Evolutionary conservation across 2,329 filamentous ascomycete species (phyloP).

Genomic region (Seiridium unicorne): DNA sequence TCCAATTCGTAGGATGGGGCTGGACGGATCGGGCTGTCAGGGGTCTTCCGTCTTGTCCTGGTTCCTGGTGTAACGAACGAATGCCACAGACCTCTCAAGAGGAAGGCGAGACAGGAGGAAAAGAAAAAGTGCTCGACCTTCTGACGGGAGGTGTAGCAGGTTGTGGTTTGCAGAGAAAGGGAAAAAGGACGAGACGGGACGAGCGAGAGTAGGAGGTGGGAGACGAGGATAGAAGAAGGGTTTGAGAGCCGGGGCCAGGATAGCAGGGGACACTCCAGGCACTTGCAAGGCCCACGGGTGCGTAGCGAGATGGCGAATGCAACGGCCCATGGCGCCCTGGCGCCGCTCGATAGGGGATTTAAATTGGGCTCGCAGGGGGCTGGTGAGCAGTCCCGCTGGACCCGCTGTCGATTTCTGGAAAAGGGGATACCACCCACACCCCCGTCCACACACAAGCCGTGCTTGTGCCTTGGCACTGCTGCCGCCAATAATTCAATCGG

Average conservation of each 20-base stretch:
- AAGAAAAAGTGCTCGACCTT: not conserved
- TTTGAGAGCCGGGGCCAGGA: not conserved
- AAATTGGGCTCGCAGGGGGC: conserved; percentile 7
- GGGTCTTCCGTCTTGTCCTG: conserved; percentile 2
- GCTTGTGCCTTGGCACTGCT: conserved; percentile 5
- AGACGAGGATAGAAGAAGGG: conserved; percentile 7
- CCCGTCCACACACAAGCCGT: not conserved
- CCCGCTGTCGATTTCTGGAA: conserved; percentile 7
- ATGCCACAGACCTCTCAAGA: conserved; percentile 3
- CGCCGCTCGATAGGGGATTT: conserved; percentile 7
- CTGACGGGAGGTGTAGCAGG: conserved; percentile 7
- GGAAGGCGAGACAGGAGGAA: conserved; percentile 5
- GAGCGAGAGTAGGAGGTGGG: conserved; percentile 7
- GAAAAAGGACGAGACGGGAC: not conserved
- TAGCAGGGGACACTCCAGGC: not conserved
- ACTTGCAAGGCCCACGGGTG: not conserved
- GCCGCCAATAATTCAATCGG: conserved; percentile 4
- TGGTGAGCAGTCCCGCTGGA: not conserved
- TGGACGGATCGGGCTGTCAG: not conserved
- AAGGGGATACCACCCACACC: conserved; percentile 2
- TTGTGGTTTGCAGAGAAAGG: not conserved
- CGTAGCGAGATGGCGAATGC: conserved; percentile 10
- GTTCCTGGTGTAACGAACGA: conserved; percentile 7
- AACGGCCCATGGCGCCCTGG: conserved; percentile 5
- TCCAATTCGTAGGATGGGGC: not conserved